Evolutionary conservation across 2,329 filamentous ascomycete species (phyloP), one percentile per base, ranked within the genome.

Genomic region (Ambrosiella cleistominuta): DNA sequence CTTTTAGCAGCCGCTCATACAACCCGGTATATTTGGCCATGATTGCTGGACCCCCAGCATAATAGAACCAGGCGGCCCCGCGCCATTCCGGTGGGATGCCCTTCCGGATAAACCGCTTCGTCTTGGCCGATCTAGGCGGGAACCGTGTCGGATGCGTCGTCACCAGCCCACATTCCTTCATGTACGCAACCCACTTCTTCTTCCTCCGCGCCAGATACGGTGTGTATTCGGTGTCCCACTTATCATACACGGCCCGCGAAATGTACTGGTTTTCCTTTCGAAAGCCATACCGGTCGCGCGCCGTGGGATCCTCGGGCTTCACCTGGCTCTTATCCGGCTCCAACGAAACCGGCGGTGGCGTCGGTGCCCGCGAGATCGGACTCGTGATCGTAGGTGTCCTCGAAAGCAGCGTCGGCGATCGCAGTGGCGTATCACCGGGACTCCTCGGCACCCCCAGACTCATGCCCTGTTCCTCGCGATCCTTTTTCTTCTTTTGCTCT

Each of bases 41-140:
- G 63, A 88, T 85, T 51, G 83, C 81, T 27, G 88, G 88, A 1
- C 91, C 91, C 17, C 88, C 88, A 9, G 89, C 88, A 67, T 96
- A 97, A 72, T 86, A 96, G 69, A 95, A 97, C 91, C 91, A 97
- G 51, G 91, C 91, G 5, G 87, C 85, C n/a, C 91, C 91, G 65
- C 91, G 81, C 82, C 89, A 95, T 63, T 95, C 88, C 0, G 90
- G 88, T 2, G 91, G 91, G 54, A 96, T 91, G 13, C 91, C 91
- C 69, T 96, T 97, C 56, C 90, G 82, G 54, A 95, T 80, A 67
- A 93, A 96, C 15, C 89, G 80, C 70, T 94, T 95, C 49, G 93
- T 81, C 70, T 94, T 95, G 51, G 83, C 80, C 54, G 82, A 87
- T 57, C 83, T 85, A 1, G 84, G 78, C 0, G 91, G 91, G 64